Base-by-base conservation (phyloP, 352 stramenopile species). In the Phytophthora palmivora region DNA sequence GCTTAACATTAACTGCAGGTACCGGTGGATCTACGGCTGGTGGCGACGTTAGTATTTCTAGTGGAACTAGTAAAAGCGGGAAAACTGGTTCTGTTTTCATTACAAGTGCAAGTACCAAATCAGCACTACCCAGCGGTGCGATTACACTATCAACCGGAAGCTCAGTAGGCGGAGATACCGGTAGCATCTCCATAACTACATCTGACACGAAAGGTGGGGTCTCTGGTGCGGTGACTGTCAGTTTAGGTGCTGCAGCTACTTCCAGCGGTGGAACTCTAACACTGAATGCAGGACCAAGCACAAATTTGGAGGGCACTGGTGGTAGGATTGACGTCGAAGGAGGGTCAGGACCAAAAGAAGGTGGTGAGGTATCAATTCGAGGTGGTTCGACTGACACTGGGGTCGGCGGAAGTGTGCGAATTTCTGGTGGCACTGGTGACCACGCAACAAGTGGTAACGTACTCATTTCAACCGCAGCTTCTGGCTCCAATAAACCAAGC, bases 131-230 rank as follows among this genome's bases (percentile, higher is more conserved):
- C n/a, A 78, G 70, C 28, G 70, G 70, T 7, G 65, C 65, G 6
- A 70, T 78, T 18, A 70, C 39, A 0, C 9, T 78, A 18, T 72
- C 65, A 32, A 78, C 65, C 4, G 70, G 70, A 4, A 69, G 41
- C 4, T 78, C 70, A 6, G 44, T 51, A 14, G 65, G 70, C 3
- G 70, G 65, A 1, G 52, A 69, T 22, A 76, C 70, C 15, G 74
- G 74, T 41, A 72, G 33, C 44, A 70, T 82, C 33, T 61, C 56
- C 4, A 9, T 82, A 10, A 19, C 43, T 16, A 79, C 74, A 7
- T 71, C 68, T 4, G 33, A 38, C 16, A 70, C 67, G 6, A 30
- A 68, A 44, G 64, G 58, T 38, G 74, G 74, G 8, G 50, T 67
- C 32, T 70, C 67, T 18, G 74, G 74, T 6, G 50, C 49, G 12